Evolutionary conservation across 331 rosid genomes (phyloP).

Genomic region (Telfairia occidentalis): DNA sequence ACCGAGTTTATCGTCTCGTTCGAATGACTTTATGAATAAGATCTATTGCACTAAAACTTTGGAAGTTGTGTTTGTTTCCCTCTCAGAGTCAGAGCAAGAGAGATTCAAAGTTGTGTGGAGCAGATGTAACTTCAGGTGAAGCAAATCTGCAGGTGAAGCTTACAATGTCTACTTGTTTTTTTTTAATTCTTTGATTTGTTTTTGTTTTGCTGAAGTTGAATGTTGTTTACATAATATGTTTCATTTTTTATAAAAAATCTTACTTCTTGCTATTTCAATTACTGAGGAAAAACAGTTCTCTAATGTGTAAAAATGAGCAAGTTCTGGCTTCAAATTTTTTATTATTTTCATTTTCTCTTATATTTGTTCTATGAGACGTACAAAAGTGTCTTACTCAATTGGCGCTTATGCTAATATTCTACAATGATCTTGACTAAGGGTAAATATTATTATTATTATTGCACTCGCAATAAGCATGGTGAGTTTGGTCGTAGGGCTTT

Average conservation of each 20-base stretch:
- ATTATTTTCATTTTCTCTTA: background rate
- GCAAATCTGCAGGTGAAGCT: conserved; percentile 6
- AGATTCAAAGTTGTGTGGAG: background rate
- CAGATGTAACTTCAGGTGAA: conserved; percentile 1
- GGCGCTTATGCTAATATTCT: background rate
- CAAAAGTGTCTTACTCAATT: background rate
- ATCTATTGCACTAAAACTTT: background rate
- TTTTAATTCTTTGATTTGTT: background rate
- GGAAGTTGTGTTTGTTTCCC: background rate
- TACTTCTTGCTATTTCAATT: background rate
- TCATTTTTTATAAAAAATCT: background rate
- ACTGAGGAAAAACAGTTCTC: background rate
- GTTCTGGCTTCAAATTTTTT: background rate
- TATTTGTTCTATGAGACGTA: background rate
- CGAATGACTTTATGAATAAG: background rate
- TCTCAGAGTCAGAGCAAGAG: background rate
- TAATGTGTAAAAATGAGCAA: background rate
- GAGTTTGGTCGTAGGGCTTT: background rate
- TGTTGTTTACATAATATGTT: background rate
- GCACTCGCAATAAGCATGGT: background rate
- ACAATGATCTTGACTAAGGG: background rate
- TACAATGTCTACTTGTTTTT: background rate
- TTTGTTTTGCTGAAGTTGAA: background rate
- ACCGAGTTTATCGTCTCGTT: background rate
- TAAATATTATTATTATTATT: background rate